Evolutionary conservation across 768 basidiomycete genomes (phyloP).

Genomic region (Tylopilus plumbeoviolaceoides): DNA sequence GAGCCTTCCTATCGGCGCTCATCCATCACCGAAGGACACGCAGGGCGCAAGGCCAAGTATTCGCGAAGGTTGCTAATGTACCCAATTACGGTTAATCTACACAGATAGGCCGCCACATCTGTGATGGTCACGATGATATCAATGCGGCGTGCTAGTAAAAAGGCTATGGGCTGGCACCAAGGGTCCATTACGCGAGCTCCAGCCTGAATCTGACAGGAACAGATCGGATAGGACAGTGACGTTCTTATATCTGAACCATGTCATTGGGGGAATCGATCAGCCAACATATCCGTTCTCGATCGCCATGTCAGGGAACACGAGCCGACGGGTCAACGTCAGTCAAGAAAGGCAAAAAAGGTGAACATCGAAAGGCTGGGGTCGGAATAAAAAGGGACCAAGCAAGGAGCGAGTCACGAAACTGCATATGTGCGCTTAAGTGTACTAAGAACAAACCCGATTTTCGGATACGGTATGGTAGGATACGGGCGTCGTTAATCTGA

Average conservation of each 20-base stretch:
- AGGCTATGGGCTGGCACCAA: neutral
- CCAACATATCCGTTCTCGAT: neutral
- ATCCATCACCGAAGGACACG: too few relatives aligned
- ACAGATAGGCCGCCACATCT: too few relatives aligned
- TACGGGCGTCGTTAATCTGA: conserved; percentile 1
- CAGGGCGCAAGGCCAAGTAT: too few relatives aligned
- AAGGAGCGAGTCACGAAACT: neutral
- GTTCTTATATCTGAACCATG: neutral
- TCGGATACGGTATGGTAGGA: conserved; percentile 4
- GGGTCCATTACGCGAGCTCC: neutral
- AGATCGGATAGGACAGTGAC: neutral
- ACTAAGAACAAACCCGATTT: conserved; percentile 2
- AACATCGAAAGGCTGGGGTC: neutral
- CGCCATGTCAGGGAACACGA: neutral
- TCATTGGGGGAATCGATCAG: neutral
- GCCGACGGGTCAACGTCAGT: neutral
- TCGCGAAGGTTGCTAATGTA: too few relatives aligned
- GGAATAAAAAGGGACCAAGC: neutral
- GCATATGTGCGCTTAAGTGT: neutral
- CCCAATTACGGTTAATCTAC: neutral
- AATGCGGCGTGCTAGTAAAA: neutral
- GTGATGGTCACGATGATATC: too few relatives aligned
- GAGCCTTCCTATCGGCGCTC: too few relatives aligned
- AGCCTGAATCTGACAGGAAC: neutral
- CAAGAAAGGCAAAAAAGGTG: neutral